Evolutionary conservation across 2,329 filamentous ascomycete species (phyloP).

Genomic region (Talaromyces verruculosus): DNA sequence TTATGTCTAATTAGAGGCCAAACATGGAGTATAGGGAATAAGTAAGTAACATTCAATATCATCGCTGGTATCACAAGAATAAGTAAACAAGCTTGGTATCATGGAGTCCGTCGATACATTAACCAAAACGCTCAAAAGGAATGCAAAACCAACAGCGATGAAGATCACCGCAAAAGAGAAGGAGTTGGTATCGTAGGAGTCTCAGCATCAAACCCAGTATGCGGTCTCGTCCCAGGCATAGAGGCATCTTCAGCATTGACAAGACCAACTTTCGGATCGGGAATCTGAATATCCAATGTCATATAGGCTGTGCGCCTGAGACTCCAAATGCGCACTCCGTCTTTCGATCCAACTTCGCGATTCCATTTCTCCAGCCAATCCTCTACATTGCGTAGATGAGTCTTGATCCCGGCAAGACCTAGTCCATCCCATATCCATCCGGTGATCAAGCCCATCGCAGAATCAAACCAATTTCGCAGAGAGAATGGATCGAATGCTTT

Average conservation of each 20-base stretch:
- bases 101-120: slow-evolving; percentile 11
- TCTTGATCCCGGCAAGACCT: slow-evolving; percentile 74
- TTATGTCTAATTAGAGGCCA: slow-evolving; percentile 4
- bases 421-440: slow-evolving; percentile 95
- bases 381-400: slow-evolving; percentile 68
- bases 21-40: neutral
- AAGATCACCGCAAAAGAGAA: slow-evolving; percentile 15
- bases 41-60: neutral
- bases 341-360: slow-evolving; percentile 56
- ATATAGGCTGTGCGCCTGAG: slow-evolving; percentile 84
- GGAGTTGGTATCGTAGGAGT: slow-evolving; percentile 4
- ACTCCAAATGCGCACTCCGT: slow-evolving; percentile 72
- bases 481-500: slow-evolving; percentile 78
- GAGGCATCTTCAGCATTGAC: slow-evolving; percentile 41
- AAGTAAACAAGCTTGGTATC: slow-evolving; percentile 16
- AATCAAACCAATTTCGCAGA: slow-evolving; percentile 75
- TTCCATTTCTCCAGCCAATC: slow-evolving; percentile 88
- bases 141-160: neutral
- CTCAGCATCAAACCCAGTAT: slow-evolving; percentile 29
- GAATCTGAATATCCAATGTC: slow-evolving; percentile 57
- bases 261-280: slow-evolving; percentile 51
- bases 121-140: slow-evolving; percentile 17
- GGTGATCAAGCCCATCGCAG: slow-evolving; percentile 74
- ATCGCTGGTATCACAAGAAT: slow-evolving; percentile 14
- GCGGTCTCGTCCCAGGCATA: slow-evolving; percentile 37